Evolutionary conservation across 768 basidiomycete species (phyloP), one percentile per base, ranked within the genome.

Genomic region (Boletellus emodensis): DNA sequence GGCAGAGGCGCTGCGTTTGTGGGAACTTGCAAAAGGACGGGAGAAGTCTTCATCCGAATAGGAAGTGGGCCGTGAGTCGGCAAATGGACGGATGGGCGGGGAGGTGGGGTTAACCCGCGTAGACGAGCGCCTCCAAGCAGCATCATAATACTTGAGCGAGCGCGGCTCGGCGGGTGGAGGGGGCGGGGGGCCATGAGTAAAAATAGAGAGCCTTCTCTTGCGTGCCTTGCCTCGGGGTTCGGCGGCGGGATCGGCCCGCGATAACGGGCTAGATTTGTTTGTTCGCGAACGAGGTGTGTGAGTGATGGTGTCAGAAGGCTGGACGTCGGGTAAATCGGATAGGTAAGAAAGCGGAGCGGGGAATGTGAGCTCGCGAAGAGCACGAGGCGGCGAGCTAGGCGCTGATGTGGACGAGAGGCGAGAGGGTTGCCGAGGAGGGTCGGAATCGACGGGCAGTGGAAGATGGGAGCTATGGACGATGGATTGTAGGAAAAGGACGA

Each of bases 401-500:
- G 51, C 44, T 14, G 54, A 43, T 2, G 60, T 57, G 0, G 40
- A 57, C 12, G 57, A 48, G 22, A 59, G 49, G 18, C 50, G 63
- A 49, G 45, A 51, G 18, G 58, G 47, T 11, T 57, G 68, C 5
- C 65, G 64, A 5, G 73, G 64, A 37, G 57, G 65, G 43, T 79
- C 77, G 13, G 67, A 67, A 48, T 82, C 81, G 13, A 71, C 60
- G 10, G 75, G 74, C 6, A 79, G 61, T 13, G 80, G 73, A 6
- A 73, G 59, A 18, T 67, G 61, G 1, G 83, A 81, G 51, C 83
- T 83, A 60, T 90, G 82, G 1, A 83, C 81, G 38, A 89, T 69
- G 2, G 86, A 80, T 56, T 90, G 89, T 4, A 90, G 69, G 15
- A 88, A 72, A 15, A 91, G 77, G 18, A 89, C 83, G 57, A 87